phyloP scores from a whole-genome alignment of 1,139 yeast genomes.

The Lizanozyma gosingica region DNA sequence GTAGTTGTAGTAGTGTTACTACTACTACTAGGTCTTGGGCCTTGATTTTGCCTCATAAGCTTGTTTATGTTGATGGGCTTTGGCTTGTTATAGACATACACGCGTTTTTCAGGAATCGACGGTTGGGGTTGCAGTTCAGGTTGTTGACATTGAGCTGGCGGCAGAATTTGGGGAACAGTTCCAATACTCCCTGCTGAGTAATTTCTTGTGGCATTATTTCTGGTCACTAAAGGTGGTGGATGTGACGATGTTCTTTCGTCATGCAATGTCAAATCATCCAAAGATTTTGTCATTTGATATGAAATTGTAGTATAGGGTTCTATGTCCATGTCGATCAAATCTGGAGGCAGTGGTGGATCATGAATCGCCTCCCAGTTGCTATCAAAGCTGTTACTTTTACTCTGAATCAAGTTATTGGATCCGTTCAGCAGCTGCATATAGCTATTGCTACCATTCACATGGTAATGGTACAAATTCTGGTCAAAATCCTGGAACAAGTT shows the following conservation, averaged over 20 bases:
- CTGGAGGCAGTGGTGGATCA: conserved; percentile 10
- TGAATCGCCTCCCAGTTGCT: conserved; percentile 23
- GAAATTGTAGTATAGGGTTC: conserved; percentile 8
- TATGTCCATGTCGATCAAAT: conserved; percentile 30
- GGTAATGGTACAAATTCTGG: conserved; percentile 23
- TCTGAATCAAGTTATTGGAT: conserved; percentile 6
- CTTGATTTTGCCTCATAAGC: conserved; percentile 19
- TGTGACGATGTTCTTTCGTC: conserved; percentile 3
- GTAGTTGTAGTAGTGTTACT: conserved; percentile 4
- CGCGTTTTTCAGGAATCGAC: conserved; percentile 11
- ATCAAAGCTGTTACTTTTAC: conserved; percentile 2
- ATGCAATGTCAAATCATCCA: conserved; percentile 12
- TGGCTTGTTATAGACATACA: conserved; percentile 32
- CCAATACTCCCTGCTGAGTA: neutral
- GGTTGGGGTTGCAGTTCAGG: neutral
- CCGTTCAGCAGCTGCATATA: too few species aligned
- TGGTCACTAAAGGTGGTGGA: conserved; percentile 6
- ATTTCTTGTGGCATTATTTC: conserved; percentile 3
- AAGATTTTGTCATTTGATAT: conserved; percentile 7
- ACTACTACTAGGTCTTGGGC: conserved; percentile 2
- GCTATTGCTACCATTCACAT: conserved; percentile 11
- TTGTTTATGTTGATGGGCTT: conserved; percentile 30
- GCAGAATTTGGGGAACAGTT: neutral
- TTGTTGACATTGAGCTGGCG: neutral
- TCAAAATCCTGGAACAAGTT: conserved; percentile 40